phyloP scores from a whole-genome alignment of 2,329 filamentous ascomycete species.

The Phoma sp. region DNA sequence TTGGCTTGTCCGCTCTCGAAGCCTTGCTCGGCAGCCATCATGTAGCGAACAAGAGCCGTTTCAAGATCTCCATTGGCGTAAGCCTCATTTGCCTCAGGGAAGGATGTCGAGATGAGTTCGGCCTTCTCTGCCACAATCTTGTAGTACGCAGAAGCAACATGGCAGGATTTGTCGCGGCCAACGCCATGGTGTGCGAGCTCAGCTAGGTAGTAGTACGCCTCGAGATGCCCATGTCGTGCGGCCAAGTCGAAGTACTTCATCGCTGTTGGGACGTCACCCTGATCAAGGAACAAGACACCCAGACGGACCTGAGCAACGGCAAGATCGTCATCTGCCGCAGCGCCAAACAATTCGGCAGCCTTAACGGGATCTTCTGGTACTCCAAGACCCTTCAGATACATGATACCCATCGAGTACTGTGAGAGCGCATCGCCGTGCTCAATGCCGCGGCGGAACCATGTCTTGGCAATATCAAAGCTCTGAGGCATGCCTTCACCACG shows the following conservation, averaged over 20 bases:
- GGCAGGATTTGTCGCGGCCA: constrained; percentile 80
- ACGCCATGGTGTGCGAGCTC: constrained; percentile 85
- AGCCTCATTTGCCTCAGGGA: constrained; percentile 82
- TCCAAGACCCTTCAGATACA: constrained; percentile 82
- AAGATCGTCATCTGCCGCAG: constrained; percentile 82
- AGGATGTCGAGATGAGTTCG: constrained; percentile 82
- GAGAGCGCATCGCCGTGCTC: constrained; percentile 80
- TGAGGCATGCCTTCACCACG: constrained; percentile 85
- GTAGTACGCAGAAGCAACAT: constrained; percentile 80
- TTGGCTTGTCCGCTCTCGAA: constrained; percentile 91
- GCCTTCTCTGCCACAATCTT: constrained; percentile 91
- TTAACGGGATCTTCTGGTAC: constrained; percentile 72
- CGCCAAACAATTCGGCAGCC: constrained; percentile 78
- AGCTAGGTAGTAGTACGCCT: constrained; percentile 90
- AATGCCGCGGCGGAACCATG: constrained; percentile 85
- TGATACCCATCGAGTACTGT: constrained; percentile 82
- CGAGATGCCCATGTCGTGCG: constrained; percentile 80
- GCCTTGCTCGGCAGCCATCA: constrained; percentile 91
- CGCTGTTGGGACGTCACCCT: constrained; percentile 81
- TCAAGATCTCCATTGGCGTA: constrained; percentile 82
- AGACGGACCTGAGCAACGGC: constrained; percentile 82
- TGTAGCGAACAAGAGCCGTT: constrained; percentile 78
- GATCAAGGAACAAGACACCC: constrained; percentile 84
- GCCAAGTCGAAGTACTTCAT: constrained; percentile 89
- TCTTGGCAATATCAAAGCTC: constrained; percentile 76